Percentiles rank a stretch among this genome's conserved stretches.
Conservation (phyloP, 2,329 filamentous ascomycete species). For the Nannizzia gypsea region DNA sequence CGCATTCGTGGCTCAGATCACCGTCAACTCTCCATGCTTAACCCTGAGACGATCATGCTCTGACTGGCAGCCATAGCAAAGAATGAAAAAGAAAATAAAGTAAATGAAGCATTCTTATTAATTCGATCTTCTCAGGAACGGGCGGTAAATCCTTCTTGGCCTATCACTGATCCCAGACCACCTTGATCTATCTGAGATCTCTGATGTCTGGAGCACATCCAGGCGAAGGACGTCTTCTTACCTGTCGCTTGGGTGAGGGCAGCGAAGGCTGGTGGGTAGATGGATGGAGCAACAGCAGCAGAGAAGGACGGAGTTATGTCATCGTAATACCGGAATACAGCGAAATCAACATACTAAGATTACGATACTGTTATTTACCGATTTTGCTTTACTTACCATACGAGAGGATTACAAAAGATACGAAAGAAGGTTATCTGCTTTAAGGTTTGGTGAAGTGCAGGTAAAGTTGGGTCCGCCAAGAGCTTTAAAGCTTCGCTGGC, state of each 20-base stretch:
- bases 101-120: not conserved
- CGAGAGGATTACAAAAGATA: not conserved
- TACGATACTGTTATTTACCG: not conserved
- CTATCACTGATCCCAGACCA: not conserved
- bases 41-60: not conserved
- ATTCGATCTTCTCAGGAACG: not conserved
- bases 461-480: constrained; percentile 4
- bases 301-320: not conserved
- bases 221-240: too few species aligned
- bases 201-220: not conserved
- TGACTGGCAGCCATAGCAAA: not conserved
- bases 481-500: not conserved
- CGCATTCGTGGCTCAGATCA: not conserved
- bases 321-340: not conserved
- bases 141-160: not conserved
- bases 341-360: not conserved
- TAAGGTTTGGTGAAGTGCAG: constrained; percentile 1
- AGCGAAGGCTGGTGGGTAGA: too few species aligned
- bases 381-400: too few species aligned
- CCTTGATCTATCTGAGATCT: constrained; percentile 1
- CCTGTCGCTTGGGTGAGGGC: not conserved
- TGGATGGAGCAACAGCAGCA: not conserved
- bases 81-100: not conserved
- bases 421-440: not conserved
- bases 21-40: not conserved